Evolutionary conservation across 1,139 yeast species (phyloP).

Genomic region (Fermentozyma sake): DNA sequence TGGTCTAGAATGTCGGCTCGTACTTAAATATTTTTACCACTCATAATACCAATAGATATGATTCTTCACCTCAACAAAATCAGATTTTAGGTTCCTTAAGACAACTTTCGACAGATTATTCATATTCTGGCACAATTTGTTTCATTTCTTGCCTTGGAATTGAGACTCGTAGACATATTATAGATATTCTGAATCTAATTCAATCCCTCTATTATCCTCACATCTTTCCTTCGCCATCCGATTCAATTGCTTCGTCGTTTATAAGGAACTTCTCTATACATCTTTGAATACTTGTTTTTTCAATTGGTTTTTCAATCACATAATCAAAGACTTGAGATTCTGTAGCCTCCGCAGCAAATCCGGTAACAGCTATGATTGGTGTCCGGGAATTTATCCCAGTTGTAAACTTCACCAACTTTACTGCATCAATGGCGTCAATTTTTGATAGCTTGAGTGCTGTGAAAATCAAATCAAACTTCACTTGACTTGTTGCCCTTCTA

Average conservation of each 20-base stretch:
- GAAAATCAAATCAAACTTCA: conserved; percentile 78
- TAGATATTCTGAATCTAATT: too few relatives aligned
- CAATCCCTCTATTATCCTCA: neutral
- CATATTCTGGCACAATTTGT: too few relatives aligned
- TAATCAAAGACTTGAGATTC: conserved; percentile 60
- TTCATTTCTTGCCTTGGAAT: too few relatives aligned
- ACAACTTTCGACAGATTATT: too few relatives aligned
- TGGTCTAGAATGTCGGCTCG: too few relatives aligned
- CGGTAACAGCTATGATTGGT: conserved; percentile 75
- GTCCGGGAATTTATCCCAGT: conserved; percentile 71
- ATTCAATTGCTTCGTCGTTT: conserved; percentile 28
- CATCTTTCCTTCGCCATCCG: conserved; percentile 9
- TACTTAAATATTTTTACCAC: too few relatives aligned
- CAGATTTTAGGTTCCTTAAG: too few relatives aligned
- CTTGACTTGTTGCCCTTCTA: conserved; percentile 77
- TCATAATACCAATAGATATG: too few relatives aligned
- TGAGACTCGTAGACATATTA: too few relatives aligned
- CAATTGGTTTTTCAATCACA: conserved; percentile 74
- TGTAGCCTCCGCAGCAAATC: conserved; percentile 64
- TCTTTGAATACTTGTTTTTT: conserved; percentile 21
- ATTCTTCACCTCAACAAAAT: too few relatives aligned
- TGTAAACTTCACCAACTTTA: conserved; percentile 72
- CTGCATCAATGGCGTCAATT: conserved; percentile 70
- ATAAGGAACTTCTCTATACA: conserved; percentile 17
- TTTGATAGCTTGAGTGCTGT: conserved; percentile 70